Evolutionary conservation across 306 rosid species (phyloP).

Genomic region (Corylus americana): DNA sequence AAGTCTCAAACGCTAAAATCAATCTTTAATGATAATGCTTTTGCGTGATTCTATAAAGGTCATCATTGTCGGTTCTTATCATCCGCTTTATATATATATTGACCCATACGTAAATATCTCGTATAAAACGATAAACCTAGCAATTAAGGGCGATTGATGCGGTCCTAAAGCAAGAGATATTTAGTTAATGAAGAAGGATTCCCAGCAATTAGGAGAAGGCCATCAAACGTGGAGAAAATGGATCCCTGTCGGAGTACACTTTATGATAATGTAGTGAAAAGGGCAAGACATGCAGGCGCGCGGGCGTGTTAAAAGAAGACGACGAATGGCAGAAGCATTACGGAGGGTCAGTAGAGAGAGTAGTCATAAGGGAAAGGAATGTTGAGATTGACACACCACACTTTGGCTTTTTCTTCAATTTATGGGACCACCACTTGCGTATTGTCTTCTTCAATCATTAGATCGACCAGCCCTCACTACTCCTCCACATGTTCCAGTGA

Average conservation of each 20-base stretch:
- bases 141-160: background rate
- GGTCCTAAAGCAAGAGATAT: conserved; percentile 7
- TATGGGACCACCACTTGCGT: conserved; percentile 63
- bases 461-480: conserved; percentile 30
- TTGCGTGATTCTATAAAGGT: too few species aligned
- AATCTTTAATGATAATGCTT: too few species aligned
- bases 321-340: conserved; percentile 55
- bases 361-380: conserved; percentile 27
- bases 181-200: background rate
- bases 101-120: background rate
- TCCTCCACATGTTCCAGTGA: conserved; percentile 38
- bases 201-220: conserved; percentile 8
- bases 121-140: background rate
- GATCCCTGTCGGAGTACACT: conserved; percentile 26
- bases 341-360: background rate
- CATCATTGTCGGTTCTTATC: too few species aligned
- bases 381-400: conserved; percentile 38
- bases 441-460: conserved; percentile 60
- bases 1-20: too few species aligned
- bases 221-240: conserved; percentile 15
- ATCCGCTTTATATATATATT: too few species aligned
- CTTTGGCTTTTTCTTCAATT: conserved; percentile 24
- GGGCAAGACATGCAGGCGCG: conserved; percentile 84
- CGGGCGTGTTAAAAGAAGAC: conserved; percentile 47
- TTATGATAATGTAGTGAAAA: conserved; percentile 67